A percentile compares a stretch with the other conserved stretches of the same genome.
These are phyloP conservation scores for Avena eriantha DNA, from an alignment of 176 grass and related monocot species.

Conservation along the genomic window DNA sequence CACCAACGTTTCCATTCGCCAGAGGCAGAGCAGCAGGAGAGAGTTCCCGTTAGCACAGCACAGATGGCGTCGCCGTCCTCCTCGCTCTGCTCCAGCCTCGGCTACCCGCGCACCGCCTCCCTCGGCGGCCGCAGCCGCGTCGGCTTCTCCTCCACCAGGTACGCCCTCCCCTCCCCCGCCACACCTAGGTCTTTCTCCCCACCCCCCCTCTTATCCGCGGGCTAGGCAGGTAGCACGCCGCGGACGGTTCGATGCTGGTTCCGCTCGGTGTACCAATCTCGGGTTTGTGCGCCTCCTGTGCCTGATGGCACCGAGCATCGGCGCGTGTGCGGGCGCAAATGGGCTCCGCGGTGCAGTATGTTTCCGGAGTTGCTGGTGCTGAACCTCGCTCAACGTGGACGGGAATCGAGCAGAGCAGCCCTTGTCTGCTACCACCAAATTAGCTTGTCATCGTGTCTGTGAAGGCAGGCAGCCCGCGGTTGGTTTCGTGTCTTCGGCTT, in stretches of 20 bases:
- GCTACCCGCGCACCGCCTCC: conserved; percentile 42
- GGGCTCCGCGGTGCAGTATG: not conserved
- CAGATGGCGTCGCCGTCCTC: conserved; percentile 64
- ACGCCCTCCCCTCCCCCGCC: not conserved
- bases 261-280: not conserved
- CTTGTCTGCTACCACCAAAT: not conserved
- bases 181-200: not conserved
- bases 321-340: not conserved
- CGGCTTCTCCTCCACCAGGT: conserved; percentile 43
- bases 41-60: not conserved
- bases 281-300: not conserved
- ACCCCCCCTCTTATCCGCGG: not conserved
- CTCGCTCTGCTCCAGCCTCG: conserved; percentile 61
- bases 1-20: not conserved
- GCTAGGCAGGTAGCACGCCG: not conserved
- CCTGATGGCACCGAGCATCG: not conserved
- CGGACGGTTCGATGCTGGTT: not conserved
- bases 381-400: not conserved
- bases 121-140: conserved; percentile 44
- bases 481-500: too few species aligned
- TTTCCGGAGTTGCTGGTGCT: not conserved
- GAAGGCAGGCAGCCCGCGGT: not conserved
- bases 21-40: not conserved
- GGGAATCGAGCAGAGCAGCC: not conserved
- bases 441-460: not conserved